A percentile compares a stretch with the other conserved stretches of the same genome.
These are phyloP conservation scores for Diaporthe vexans DNA, from an alignment of 2,329 filamentous ascomycete species.

Conservation along the genomic window DNA sequence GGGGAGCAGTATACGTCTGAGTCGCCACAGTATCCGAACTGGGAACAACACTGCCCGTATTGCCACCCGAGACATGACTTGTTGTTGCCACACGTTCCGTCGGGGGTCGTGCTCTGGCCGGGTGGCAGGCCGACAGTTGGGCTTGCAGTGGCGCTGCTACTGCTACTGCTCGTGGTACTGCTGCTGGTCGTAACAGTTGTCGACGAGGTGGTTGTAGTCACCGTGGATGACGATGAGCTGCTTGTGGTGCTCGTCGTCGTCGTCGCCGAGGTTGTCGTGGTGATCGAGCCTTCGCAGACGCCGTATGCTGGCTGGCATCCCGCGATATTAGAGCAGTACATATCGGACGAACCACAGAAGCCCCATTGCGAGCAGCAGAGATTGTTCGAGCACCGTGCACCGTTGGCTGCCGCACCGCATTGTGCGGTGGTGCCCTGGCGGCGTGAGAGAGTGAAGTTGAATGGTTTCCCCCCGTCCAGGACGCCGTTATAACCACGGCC, in stretches of 20 bases:
- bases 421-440: slow-evolving; percentile 25
- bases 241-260: neutral
- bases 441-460: neutral
- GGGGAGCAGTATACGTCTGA: slow-evolving; percentile 21
- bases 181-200: neutral
- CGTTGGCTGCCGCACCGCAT: slow-evolving; percentile 33
- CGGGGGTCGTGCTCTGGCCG: slow-evolving; percentile 23
- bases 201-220: slow-evolving; percentile 5
- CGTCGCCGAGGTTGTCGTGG: slow-evolving; percentile 8
- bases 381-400: slow-evolving; percentile 29
- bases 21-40: slow-evolving; percentile 30
- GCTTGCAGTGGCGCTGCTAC: slow-evolving; percentile 13
- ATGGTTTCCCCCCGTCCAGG: neutral
- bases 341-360: slow-evolving; percentile 1
- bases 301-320: slow-evolving; percentile 21
- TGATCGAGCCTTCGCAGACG: neutral
- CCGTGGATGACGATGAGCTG: slow-evolving; percentile 5
- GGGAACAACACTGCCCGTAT: slow-evolving; percentile 37
- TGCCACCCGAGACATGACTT: slow-evolving; percentile 33
- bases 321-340: slow-evolving; percentile 14
- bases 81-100: slow-evolving; percentile 33
- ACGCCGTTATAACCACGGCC: slow-evolving; percentile 5
- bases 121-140: slow-evolving; percentile 25
- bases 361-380: slow-evolving; percentile 31
- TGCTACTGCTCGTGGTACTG: slow-evolving; percentile 3